Conservation (phyloP, 176 grass and related monocot species). For the Lolium perenne region DNA sequence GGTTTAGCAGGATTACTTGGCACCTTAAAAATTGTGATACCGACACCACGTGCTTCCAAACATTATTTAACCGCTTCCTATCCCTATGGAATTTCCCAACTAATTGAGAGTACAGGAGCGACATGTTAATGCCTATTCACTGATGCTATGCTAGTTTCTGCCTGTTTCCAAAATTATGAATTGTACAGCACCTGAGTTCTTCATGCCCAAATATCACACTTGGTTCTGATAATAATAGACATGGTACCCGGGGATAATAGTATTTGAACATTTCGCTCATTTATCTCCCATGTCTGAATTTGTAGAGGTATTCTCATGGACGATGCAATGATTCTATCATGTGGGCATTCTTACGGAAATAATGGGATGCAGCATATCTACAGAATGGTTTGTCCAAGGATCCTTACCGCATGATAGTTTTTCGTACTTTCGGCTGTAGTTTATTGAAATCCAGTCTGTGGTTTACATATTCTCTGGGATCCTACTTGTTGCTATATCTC, state of each 20-base stretch:
- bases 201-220: background rate
- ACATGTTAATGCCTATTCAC: background rate
- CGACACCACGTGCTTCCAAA: background rate
- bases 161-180: background rate
- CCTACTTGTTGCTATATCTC: background rate
- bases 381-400: constrained; percentile 61
- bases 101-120: background rate
- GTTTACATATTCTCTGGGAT: background rate
- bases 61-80: background rate
- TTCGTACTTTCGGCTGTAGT: background rate
- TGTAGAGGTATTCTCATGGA: constrained; percentile 77
- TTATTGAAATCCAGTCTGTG: background rate
- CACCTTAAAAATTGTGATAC: background rate
- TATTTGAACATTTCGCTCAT: background rate
- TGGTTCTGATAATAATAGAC: background rate
- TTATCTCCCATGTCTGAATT: constrained; percentile 28
- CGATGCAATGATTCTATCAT: constrained; percentile 80
- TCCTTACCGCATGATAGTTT: background rate
- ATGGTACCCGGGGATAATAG: background rate
- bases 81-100: background rate
- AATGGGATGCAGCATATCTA: constrained; percentile 76
- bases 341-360: constrained; percentile 84
- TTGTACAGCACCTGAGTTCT: background rate
- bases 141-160: constrained; percentile 1
- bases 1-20: background rate